Evolutionary conservation across 2,329 filamentous ascomycete genomes (phyloP).

Genomic region (Trichoderma atroviride): DNA sequence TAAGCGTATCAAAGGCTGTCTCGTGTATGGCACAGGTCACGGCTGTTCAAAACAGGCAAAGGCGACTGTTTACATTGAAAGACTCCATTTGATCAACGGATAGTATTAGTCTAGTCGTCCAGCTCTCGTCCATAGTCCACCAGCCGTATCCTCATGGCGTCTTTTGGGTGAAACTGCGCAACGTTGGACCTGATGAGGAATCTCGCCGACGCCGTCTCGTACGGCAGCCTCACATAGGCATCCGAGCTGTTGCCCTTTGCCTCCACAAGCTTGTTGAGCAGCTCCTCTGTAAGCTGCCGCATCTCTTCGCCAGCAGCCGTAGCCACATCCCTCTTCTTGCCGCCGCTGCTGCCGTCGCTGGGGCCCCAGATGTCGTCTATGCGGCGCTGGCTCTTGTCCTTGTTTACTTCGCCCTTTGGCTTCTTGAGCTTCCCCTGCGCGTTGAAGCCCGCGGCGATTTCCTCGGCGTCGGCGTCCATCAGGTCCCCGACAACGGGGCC

Average conservation of each 20-base stretch:
- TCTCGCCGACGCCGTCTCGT: conserved; percentile 64
- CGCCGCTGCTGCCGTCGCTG: conserved; percentile 29
- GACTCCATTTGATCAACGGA: not conserved
- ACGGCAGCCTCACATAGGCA: conserved; percentile 60
- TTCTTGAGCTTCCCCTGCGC: conserved; percentile 60
- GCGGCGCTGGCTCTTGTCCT: conserved; percentile 59
- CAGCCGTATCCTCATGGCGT: conserved; percentile 61
- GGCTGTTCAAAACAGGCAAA: not conserved
- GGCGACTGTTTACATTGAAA: not conserved
- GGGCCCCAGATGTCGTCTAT: conserved; percentile 67
- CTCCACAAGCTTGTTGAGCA: conserved; percentile 61
- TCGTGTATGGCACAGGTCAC: too few species aligned
- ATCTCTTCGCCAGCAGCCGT: conserved; percentile 59
- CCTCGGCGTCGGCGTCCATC: conserved; percentile 64
- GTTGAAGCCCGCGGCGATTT: conserved; percentile 62
- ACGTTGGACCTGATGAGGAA: conserved; percentile 68
- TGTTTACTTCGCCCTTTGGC: conserved; percentile 43
- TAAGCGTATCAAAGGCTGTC: not conserved
- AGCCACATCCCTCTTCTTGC: conserved; percentile 47
- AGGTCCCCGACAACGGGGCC: conserved; percentile 80
- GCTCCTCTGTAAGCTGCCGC: conserved; percentile 60
- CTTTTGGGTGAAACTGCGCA: conserved; percentile 66
- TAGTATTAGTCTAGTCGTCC: conserved; percentile 47
- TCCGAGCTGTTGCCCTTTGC: conserved; percentile 57
- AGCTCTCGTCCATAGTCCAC: conserved; percentile 67